Percentiles rank a stretch among this genome's conserved stretches.
Conservation (phyloP, 345 rosid species). For the Psidium friedrichsthalianum region DNA sequence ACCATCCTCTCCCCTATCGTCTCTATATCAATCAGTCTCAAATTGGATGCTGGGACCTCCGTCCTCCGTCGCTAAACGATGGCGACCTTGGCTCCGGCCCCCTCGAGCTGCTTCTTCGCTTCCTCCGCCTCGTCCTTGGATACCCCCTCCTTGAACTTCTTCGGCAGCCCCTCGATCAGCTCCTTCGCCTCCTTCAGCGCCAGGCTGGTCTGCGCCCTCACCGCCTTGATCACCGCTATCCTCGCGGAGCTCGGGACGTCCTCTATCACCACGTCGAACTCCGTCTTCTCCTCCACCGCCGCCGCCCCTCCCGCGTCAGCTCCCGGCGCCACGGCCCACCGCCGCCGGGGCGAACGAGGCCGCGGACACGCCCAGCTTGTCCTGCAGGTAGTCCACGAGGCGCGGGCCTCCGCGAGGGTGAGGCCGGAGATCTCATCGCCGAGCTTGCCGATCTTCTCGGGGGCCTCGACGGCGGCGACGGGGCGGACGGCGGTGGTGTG, state of each 20-base stretch:
- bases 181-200: conserved; percentile 90
- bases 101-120: conserved; percentile 82
- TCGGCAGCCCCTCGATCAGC: conserved; percentile 74
- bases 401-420: conserved; percentile 73
- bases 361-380: conserved; percentile 74
- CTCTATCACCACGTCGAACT: conserved; percentile 70
- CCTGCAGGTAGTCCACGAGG: conserved; percentile 80
- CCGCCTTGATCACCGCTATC: conserved; percentile 78
- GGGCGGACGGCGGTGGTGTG: conserved; percentile 39
- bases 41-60: neutral
- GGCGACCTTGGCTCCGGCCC: conserved; percentile 68
- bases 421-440: conserved; percentile 59
- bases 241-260: conserved; percentile 67
- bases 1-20: neutral
- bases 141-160: conserved; percentile 73
- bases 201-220: conserved; percentile 70
- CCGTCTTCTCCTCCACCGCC: conserved; percentile 61
- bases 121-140: conserved; percentile 81
- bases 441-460: conserved; percentile 66
- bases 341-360: conserved; percentile 68
- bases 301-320: conserved; percentile 15
- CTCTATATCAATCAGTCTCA: neutral
- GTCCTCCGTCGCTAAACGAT: conserved; percentile 19
- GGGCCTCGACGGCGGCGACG: conserved; percentile 49
- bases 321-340: conserved; percentile 26